phyloP scores from a whole-genome alignment of 2,329 filamentous ascomycete genomes.

The Rhytidhysteron rufulum region DNA sequence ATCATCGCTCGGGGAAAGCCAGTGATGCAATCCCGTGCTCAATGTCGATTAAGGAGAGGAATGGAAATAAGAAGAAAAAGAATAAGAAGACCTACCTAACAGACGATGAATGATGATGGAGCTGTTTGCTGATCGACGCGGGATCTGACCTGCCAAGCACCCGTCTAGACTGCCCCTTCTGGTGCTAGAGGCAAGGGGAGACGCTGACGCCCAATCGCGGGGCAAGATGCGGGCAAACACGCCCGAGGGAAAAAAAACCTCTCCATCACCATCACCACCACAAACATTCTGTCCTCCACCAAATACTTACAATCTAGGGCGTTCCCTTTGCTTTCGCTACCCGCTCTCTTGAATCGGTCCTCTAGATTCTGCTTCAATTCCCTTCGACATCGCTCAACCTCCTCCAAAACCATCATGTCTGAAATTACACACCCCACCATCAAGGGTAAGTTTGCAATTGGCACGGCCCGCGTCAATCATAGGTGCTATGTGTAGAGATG shows the following conservation, averaged over 20 bases:
- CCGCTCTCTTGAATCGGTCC: conserved; percentile 9
- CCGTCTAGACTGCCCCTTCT: too few species aligned
- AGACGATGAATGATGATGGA: too few species aligned
- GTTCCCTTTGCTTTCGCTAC: neutral
- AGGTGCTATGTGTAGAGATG: too few species aligned
- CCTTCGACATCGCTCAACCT: conserved; percentile 1
- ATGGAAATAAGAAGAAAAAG: too few species aligned
- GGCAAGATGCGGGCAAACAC: conserved; percentile 9
- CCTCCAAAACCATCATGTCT: conserved; percentile 52
- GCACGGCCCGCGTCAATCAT: too few species aligned
- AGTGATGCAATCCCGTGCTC: too few species aligned
- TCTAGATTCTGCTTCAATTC: conserved; percentile 16
- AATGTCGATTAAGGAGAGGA: too few species aligned
- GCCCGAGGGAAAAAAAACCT: conserved; percentile 20
- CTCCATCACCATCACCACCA: conserved; percentile 4
- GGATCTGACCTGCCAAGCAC: too few species aligned
- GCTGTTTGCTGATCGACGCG: too few species aligned
- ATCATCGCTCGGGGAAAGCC: too few species aligned
- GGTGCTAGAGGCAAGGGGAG: neutral
- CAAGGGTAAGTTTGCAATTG: conserved; percentile 58
- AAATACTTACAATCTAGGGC: neutral
- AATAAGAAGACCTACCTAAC: too few species aligned
- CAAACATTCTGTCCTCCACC: neutral
- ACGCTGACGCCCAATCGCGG: conserved; percentile 3
- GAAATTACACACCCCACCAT: conserved; percentile 74